Base-by-base conservation (phyloP, 2,329 filamentous ascomycete genomes). In the Talaromyces sp. region DNA sequence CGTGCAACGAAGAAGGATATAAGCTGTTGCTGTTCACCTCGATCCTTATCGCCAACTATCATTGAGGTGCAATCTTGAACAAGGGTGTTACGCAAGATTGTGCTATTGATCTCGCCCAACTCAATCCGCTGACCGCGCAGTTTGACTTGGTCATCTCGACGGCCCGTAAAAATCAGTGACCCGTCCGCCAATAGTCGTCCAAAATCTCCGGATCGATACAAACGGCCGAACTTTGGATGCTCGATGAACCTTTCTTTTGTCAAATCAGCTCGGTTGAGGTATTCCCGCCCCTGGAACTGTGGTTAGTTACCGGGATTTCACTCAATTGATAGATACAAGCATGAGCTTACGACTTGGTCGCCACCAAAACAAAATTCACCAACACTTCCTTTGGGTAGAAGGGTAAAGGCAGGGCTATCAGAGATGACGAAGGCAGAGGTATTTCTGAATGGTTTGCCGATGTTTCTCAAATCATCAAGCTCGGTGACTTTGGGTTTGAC, bases 301-400 rank as follows among this genome's bases (percentile, higher is more conserved):
- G 1, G 39, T 33, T 33, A 64, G 43, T 19, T 39, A 27, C 7
- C 10, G 6, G 3, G 10, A 22, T n/a, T 22, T 11, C 3, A 41
- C 2, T 35, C 10, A 27, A n/a, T n/a, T 50, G 52, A 37, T 3
- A 37, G n/a, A 39, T 15, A 37, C 8, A 9, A 35, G 52, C 35
- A 11, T 35, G 19, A 47, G 57, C 75, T 68, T 69, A 87, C 88
- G 5, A 97, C 87, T 77, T 97, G 93, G 58, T 91, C 86, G 11
- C 93, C 93, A 15, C 92, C 92, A 74, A 96, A 95, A 72, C 91
- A 96, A 7, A 96, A 82, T 74, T 97, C 93, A 11, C 93, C 93
- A 17, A 92, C 81, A 68, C 87, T 90, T 3, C 92, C 92, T 7
- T 85, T 74, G 0, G 91, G 91, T 0, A 93, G 79, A 1, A 87